Evolutionary conservation across 768 basidiomycete genomes (phyloP).

Genomic region (Collybia nuda): DNA sequence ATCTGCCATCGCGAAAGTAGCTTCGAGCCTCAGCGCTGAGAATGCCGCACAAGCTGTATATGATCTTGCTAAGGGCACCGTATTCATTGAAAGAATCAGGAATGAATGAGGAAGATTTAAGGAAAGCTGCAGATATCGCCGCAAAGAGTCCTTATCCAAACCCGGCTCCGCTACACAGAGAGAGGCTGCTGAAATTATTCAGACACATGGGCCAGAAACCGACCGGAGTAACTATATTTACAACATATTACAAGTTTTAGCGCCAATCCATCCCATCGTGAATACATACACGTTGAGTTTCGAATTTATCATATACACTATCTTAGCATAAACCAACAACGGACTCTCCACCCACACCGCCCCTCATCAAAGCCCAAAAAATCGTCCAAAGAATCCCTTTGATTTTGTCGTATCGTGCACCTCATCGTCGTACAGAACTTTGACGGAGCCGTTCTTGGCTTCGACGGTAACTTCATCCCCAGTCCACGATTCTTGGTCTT

Average conservation of each 20-base stretch:
- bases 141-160: slow-evolving; percentile 36
- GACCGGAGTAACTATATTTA: slow-evolving; percentile 17
- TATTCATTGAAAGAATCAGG: slow-evolving; percentile 34
- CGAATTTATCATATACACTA: background rate
- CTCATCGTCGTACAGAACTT: slow-evolving; percentile 36
- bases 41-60: slow-evolving; percentile 21
- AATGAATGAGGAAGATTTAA: slow-evolving; percentile 39
- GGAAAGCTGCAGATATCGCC: slow-evolving; percentile 35
- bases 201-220: slow-evolving; percentile 29
- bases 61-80: slow-evolving; percentile 26
- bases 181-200: slow-evolving; percentile 24
- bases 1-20: slow-evolving; percentile 29
- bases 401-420: slow-evolving; percentile 7
- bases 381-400: slow-evolving; percentile 16
- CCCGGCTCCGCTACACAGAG: slow-evolving; percentile 34
- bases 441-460: slow-evolving; percentile 33
- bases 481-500: slow-evolving; percentile 22
- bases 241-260: background rate
- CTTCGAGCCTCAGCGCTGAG: slow-evolving; percentile 21
- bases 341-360: too few relatives aligned
- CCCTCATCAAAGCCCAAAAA: background rate
- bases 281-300: background rate
- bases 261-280: slow-evolving; percentile 5
- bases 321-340: too few relatives aligned
- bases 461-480: slow-evolving; percentile 35